Base-by-base conservation (phyloP, 129 eudicot genomes). In the Escallonia herrerae region DNA sequence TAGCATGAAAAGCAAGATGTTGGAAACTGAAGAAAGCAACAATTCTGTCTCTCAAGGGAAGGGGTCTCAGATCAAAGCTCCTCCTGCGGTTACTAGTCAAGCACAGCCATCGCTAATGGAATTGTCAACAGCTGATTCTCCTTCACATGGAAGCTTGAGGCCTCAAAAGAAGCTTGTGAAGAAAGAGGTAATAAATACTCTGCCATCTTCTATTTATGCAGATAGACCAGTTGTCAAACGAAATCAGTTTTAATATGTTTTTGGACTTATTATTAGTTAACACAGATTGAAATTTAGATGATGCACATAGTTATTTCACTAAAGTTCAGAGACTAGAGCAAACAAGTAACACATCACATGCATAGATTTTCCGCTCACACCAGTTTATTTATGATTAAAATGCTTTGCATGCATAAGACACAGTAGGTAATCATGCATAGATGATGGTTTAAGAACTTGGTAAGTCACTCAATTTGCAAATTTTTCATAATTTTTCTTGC, bases 111-210 rank as follows among this genome's bases (percentile, higher is more conserved):
- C 33, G 33, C 1, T 22, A n/a, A 13, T 49, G 54, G 58, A 53
- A 7, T 53, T 53, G 13, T 53, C 58, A 14, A 53, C 58, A 0
- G 58, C 58, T 3, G 58, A 53, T 13, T 53, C 58, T 44, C 62
- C 75, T 50, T 66, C 77, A 42, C 64, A 60, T 60, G 86, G 72
- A 45, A 79, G 80, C 78, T 76, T 70, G 33, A 72, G 74, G 40
- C 51, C 84, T 70, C 78, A 76, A 68, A 71, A 65, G 71, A 77
- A 71, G 65, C 71, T 75, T 44, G 48, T 56, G 37, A 84, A 71
- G 77, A 87, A 78, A 76, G 78, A 81, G 90, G 94, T 86, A 72
- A 58, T 37, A 1, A 38, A 60, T 65, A 10, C 1, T 7, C 39
- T 43, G 15, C 39, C 72, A 45, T 45, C 49, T 45, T 45, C 9